Conservation (phyloP, 108 stramenopile species). For the Fragilaria radians region DNA sequence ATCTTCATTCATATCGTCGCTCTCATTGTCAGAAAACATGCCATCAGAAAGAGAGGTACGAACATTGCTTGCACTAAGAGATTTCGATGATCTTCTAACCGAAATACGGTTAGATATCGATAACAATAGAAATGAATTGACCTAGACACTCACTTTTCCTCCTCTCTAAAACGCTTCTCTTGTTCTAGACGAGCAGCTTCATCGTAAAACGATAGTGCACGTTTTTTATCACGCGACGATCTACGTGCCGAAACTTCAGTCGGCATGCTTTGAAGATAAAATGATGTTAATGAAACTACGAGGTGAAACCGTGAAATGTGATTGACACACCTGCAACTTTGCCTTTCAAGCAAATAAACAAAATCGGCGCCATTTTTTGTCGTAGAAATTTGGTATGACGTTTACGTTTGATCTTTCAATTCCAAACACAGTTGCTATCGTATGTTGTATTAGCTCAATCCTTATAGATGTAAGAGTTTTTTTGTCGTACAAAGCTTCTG, state of each 20-base stretch:
- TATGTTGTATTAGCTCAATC: too few relatives aligned
- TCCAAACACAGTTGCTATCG: too few relatives aligned
- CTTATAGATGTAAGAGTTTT: too few relatives aligned
- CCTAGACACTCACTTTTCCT: not conserved
- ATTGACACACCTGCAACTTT: too few relatives aligned
- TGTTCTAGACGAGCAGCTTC: conserved; percentile 18
- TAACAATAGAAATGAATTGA: not conserved
- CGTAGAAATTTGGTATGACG: too few relatives aligned
- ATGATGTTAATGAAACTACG: too few relatives aligned
- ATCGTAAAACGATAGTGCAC: conserved; percentile 33
- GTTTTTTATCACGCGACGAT: conserved; percentile 30
- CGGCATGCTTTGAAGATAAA: not conserved
- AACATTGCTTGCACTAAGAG: not conserved
- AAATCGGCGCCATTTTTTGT: too few relatives aligned
- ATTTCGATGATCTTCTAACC: conserved; percentile 10
- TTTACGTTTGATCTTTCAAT: too few relatives aligned
- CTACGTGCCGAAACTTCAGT: conserved; percentile 16
- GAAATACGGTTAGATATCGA: not conserved
- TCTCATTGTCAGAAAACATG: conserved; percentile 2
- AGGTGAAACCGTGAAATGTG: too few relatives aligned
- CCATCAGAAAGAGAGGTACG: not conserved
- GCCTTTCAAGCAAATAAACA: too few relatives aligned
- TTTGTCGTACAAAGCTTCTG: too few relatives aligned
- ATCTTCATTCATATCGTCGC: conserved; percentile 1
- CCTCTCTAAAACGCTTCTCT: not conserved